Base-by-base conservation (phyloP, 768 basidiomycete genomes). In the Dentipellis sp. region DNA sequence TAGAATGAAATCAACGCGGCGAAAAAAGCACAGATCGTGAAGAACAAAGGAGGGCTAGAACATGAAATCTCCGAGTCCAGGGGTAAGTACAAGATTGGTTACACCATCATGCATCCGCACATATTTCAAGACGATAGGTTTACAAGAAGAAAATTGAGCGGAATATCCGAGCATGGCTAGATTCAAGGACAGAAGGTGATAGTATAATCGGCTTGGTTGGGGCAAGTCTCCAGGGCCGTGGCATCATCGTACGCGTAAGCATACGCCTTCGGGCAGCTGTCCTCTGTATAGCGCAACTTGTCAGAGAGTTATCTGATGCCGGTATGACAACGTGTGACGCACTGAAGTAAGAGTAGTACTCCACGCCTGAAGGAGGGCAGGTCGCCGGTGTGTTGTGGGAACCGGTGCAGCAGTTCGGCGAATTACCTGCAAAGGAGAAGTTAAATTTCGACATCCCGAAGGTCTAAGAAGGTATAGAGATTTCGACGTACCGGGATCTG, bases 181-280 rank as follows among this genome's bases (percentile, higher is more conserved):
- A 29, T 29, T 61, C 29, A 68, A 61, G 66, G 67, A 58, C 67
- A 69, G 54, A 69, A 69, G 0, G 68, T 69, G 29, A 68, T 34
- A 0, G 60, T 65, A 51, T 68, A 69, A 22, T 69, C 63, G 17
- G 64, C 66, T 8, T 62, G 60, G 39, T 78, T 70, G 10, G 67
- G 59, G 65, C 83, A 83, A 1, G 72, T 79, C 71, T 74, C 82
- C 40, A 83, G 68, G 0, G 83, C 81, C 0, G 78, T 71, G 60
- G 78, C 74, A 58, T 83, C 80, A 61, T 83, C 81, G 59, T 73
- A 82, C 2, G 81, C 78, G 58, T 81, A 82, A 4, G 72, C 79
- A 58, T 80, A 81, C 8, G 76, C 66, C 55, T 75, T 73, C 4
- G 74, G 75, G 64, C 75, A 78, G 53, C 66, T 72, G 38, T 59